Evolutionary conservation across 352 stramenopile species (phyloP).

Genomic region (Aphanomyces euteiches): DNA sequence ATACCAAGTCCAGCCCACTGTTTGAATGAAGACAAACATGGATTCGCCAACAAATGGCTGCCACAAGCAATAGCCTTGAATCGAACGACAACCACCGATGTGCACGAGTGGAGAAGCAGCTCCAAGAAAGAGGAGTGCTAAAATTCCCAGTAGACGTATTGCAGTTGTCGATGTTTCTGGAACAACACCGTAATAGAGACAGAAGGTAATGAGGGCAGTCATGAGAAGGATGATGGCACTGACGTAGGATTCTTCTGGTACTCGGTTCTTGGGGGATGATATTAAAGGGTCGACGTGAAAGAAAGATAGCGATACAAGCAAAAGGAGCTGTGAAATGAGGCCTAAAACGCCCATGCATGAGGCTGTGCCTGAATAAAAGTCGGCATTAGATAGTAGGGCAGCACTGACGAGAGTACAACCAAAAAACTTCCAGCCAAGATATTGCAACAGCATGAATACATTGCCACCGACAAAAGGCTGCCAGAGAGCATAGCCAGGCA

Average conservation of each 20-base stretch:
- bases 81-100: slow-evolving; percentile 39
- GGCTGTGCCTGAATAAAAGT: slow-evolving; percentile 15
- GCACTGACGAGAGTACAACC: slow-evolving; percentile 40
- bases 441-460: slow-evolving; percentile 56
- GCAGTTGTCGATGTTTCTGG: slow-evolving; percentile 36
- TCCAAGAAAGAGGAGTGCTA: slow-evolving; percentile 38
- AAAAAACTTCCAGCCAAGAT: slow-evolving; percentile 58
- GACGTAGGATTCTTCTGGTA: slow-evolving; percentile 38
- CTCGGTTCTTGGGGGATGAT: not conserved
- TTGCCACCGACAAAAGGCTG: slow-evolving; percentile 55
- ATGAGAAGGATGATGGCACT: slow-evolving; percentile 13
- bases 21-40: slow-evolving; percentile 58
- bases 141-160: slow-evolving; percentile 37
- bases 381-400: slow-evolving; percentile 18
- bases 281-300: slow-evolving; percentile 27
- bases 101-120: slow-evolving; percentile 44
- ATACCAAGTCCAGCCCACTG: slow-evolving; percentile 58
- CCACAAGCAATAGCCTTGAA: slow-evolving; percentile 41
- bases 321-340: slow-evolving; percentile 48
- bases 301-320: slow-evolving; percentile 50
- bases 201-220: slow-evolving; percentile 1
- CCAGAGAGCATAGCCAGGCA: slow-evolving; percentile 49
- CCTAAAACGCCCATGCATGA: slow-evolving; percentile 41
- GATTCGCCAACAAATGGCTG: slow-evolving; percentile 55
- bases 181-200: slow-evolving; percentile 31